Evolutionary conservation across 2,329 filamentous ascomycete species (phyloP), one percentile per base, ranked within the genome.

Genomic region (Fusarium denticulatum): DNA sequence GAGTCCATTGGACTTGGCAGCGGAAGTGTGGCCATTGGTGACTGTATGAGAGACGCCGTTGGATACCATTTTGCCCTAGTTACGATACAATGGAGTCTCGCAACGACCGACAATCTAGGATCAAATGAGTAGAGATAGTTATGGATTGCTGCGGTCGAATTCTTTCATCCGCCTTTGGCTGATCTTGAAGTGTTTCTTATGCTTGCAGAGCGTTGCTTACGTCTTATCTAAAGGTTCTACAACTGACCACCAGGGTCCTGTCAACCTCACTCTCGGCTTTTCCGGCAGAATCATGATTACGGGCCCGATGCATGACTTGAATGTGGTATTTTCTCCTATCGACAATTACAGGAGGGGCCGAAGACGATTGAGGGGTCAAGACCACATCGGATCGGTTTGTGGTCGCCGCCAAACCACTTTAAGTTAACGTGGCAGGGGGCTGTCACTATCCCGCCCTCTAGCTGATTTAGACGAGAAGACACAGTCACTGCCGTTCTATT

Each of bases 81-180:
- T 30, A 30, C 22, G 7, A n/a, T 12, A 16, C 10, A 7, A 10
- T 20, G 10, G 14, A 3, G 30, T 30, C 5, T n/a, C 15, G 5
- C 20, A 49, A 49, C 4, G 5, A 0, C 14, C 20, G 5, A 3
- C 0, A 16, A 28, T 5, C 6, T 46, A 0, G 3, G 20, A 11
- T 2, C 4, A 11, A 4, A 28, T 11, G 13, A 22, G 26, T 46
- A 22, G 26, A 14, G 6, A 8, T 11, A 12, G 7, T 18, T 12
- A 18, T 5, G 16, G 15, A 12, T 18, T 8, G 42, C 11, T 43
- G 10, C 5, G 9, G 6, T 24, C 4, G n/a, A 24, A 6, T 16
- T 43, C 4, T 24, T 16, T 43, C 2, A 5, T 24, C 9, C 1
- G 5, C 4, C 4, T 15, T 14, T 47, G 5, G 20, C 14, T 47